Evolutionary conservation across 106 monocot species (phyloP).

Genomic region (Apostasia shenzhenica): DNA sequence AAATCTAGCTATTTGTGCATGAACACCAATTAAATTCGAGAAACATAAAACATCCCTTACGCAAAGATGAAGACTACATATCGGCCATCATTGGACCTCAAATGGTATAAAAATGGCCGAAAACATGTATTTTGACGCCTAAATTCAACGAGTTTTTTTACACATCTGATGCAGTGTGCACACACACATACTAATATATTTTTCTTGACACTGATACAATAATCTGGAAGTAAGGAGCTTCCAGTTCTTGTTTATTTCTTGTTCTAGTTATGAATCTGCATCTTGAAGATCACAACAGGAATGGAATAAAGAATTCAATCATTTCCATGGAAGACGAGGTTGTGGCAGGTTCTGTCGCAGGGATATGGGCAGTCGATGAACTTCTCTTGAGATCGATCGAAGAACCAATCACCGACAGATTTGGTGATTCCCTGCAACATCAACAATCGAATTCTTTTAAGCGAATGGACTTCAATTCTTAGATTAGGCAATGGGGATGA

Average conservation of each 20-base stretch:
- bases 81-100: no score
- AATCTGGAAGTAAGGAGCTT: background rate
- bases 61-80: no score
- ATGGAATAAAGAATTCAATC: background rate
- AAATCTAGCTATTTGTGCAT: no score
- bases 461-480: background rate
- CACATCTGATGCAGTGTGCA: no score
- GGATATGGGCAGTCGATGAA: slow-evolving; percentile 68
- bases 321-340: slow-evolving; percentile 16
- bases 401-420: slow-evolving; percentile 66
- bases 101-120: no score
- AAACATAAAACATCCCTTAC: no score
- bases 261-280: background rate
- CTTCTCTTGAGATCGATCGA: slow-evolving; percentile 34
- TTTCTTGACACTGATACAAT: background rate
- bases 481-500: background rate
- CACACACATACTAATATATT: background rate
- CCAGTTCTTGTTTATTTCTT: background rate
- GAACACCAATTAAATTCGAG: no score
- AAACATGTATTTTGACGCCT: no score
- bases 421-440: slow-evolving; percentile 41
- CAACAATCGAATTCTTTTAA: background rate
- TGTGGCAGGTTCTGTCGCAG: slow-evolving; percentile 52
- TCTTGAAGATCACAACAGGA: background rate
- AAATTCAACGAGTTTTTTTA: no score